Conservation (phyloP, 306 rosid species). For the Gleditsia sinensis region DNA sequence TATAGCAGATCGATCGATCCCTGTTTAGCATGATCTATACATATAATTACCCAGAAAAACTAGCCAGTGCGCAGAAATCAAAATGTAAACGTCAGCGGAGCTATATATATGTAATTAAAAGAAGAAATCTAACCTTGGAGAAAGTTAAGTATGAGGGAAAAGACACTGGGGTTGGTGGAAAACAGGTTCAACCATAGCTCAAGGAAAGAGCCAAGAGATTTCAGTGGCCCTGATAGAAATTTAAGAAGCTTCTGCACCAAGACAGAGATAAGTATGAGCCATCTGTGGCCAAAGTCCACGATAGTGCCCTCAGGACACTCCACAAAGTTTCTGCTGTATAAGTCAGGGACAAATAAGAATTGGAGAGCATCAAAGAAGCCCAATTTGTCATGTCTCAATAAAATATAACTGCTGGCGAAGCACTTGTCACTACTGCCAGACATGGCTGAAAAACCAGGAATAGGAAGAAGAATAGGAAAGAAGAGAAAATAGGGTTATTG, state of each 20-base stretch:
- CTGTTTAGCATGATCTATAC: too few species aligned
- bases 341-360: constrained; percentile 33
- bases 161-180: neutral
- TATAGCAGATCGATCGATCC: too few species aligned
- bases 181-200: constrained; percentile 28
- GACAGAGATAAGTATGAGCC: constrained; percentile 40
- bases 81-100: neutral
- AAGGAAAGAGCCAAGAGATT: constrained; percentile 20
- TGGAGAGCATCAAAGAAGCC: constrained; percentile 44
- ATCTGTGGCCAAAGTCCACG: constrained; percentile 18
- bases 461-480: neutral
- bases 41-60: too few species aligned
- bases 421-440: neutral
- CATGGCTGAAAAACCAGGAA: neutral
- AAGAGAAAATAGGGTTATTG: neutral
- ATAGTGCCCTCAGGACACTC: neutral
- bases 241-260: constrained; percentile 45
- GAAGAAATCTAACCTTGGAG: constrained; percentile 40
- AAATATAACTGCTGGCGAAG: constrained; percentile 36
- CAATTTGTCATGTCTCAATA: constrained; percentile 48
- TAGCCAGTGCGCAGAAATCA: too few species aligned
- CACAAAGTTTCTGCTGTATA: neutral
- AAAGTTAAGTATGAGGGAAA: constrained; percentile 31
- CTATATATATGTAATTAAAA: neutral
- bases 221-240: constrained; percentile 19